Evolutionary conservation across 208 protist genomes (phyloP).

Genomic region (Porcisia hertigi): DNA sequence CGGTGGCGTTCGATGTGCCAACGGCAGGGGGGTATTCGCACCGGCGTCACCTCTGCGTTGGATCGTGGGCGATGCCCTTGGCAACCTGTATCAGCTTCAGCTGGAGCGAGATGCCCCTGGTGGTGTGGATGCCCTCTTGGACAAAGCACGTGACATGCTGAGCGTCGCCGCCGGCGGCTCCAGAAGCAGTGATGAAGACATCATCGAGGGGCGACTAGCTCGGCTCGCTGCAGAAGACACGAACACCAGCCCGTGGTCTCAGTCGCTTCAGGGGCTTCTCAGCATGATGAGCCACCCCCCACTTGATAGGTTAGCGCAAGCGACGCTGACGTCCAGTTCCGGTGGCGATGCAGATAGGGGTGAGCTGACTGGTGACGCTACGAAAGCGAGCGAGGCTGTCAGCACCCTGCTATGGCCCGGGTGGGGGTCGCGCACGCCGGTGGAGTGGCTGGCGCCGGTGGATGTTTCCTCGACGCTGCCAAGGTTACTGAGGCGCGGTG

Average conservation of each 20-base stretch:
- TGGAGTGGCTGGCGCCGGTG: constrained; percentile 25
- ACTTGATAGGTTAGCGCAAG: not conserved
- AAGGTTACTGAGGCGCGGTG: constrained; percentile 12
- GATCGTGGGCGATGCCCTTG: constrained; percentile 68
- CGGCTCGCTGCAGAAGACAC: not conserved
- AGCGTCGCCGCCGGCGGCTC: not conserved
- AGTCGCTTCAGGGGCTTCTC: constrained; percentile 1
- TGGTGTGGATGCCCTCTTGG: not conserved
- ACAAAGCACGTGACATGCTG: not conserved
- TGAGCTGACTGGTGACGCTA: not conserved
- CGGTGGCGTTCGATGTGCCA: not conserved
- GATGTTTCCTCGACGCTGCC: constrained; percentile 22
- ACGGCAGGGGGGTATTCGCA: not conserved
- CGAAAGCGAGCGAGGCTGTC: not conserved
- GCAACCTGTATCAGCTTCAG: constrained; percentile 75
- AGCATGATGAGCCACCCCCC: constrained; percentile 15
- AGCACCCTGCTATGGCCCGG: constrained; percentile 5
- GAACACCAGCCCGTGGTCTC: constrained; percentile 2
- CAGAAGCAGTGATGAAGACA: constrained; percentile 2
- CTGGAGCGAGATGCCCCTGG: constrained; percentile 31
- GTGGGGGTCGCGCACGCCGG: constrained; percentile 20
- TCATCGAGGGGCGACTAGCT: not conserved
- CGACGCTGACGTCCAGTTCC: not conserved
- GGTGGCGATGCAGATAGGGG: not conserved
- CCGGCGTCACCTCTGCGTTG: constrained; percentile 20